phyloP scores from a whole-genome alignment of 116 monocot genomes.

The Phalaenopsis hybrid region DNA sequence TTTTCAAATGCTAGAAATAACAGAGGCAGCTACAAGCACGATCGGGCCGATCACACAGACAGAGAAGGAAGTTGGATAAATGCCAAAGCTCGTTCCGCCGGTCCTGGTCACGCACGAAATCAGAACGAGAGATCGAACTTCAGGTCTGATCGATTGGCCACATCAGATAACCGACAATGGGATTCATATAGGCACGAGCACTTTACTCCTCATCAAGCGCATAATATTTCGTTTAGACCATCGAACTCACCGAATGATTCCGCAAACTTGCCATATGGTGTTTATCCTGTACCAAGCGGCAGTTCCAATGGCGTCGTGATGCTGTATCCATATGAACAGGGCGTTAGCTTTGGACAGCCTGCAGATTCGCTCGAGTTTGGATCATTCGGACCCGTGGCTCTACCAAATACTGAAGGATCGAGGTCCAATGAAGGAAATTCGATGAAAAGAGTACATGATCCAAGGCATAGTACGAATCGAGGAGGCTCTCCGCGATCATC shows the following conservation, averaged over 20 bases:
- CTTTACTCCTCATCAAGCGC: conserved; percentile 14
- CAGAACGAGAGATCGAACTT: not conserved
- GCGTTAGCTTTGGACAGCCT: conserved; percentile 22
- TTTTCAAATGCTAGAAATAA: conserved; percentile 34
- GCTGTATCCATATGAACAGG: conserved; percentile 45
- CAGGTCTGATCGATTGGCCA: not conserved
- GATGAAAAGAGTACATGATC: conserved; percentile 18
- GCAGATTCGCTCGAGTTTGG: conserved; percentile 54
- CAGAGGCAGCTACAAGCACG: conserved; percentile 39
- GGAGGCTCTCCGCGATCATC: conserved; percentile 35
- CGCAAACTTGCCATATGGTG: not conserved
- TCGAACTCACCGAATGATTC: not conserved
- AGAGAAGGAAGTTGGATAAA: conserved; percentile 62
- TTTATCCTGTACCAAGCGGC: not conserved
- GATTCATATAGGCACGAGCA: conserved; percentile 16
- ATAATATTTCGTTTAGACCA: conserved; percentile 21
- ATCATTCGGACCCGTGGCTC: conserved; percentile 32
- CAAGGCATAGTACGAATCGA: conserved; percentile 21
- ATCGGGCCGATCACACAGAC: conserved; percentile 33
- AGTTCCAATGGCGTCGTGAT: conserved; percentile 19
- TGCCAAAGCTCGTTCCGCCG: conserved; percentile 30
- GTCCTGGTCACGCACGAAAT: conserved; percentile 34
- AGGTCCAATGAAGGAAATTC: conserved; percentile 20
- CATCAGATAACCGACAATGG: conserved; percentile 16
- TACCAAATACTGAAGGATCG: conserved; percentile 17